These are phyloP conservation scores for Neocatenulostroma microsporum DNA, from an alignment of 2,329 filamentous ascomycete genomes.

Conservation along the genomic window DNA sequence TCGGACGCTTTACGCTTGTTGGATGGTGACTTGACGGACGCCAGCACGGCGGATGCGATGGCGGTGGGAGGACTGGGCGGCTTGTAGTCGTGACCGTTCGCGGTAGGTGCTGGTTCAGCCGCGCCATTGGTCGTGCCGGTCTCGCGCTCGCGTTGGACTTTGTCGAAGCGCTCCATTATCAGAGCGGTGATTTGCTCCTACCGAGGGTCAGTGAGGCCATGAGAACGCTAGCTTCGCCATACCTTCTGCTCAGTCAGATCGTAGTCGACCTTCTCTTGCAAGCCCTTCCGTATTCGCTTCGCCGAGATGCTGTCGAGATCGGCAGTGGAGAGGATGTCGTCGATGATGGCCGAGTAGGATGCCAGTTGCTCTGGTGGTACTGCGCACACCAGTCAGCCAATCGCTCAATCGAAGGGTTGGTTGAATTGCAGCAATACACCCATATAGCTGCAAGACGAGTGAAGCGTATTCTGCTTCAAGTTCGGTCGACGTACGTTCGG, in stretches of 20 bases:
- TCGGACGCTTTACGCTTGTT: constrained; percentile 36
- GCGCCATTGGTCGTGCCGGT: constrained; percentile 16
- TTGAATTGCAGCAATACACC: not conserved
- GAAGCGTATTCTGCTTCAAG: not conserved
- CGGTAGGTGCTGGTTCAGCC: constrained; percentile 33
- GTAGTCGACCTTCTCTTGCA: constrained; percentile 53
- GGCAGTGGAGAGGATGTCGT: constrained; percentile 52
- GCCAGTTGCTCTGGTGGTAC: constrained; percentile 25
- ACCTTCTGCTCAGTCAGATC: constrained; percentile 58
- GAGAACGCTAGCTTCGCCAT: constrained; percentile 3
- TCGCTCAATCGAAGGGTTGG: too few relatives aligned
- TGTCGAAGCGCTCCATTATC: constrained; percentile 46
- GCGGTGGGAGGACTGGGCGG: too few relatives aligned
- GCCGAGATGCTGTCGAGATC: constrained; percentile 58
- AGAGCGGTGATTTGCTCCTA: constrained; percentile 40
- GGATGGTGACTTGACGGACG: constrained; percentile 13
- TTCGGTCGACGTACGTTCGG: constrained; percentile 8
- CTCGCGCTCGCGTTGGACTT: constrained; percentile 32
- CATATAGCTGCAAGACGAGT: not conserved
- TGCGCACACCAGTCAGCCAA: too few relatives aligned
- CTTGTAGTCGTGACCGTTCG: constrained; percentile 26
- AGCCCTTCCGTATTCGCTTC: constrained; percentile 56
- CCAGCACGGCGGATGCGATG: not conserved
- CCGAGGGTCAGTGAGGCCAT: constrained; percentile 2
- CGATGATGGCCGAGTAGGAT: constrained; percentile 51